Evolutionary conservation across 345 rosid species (phyloP), one percentile per base, ranked within the genome.

Genomic region (Salix dunnii): DNA sequence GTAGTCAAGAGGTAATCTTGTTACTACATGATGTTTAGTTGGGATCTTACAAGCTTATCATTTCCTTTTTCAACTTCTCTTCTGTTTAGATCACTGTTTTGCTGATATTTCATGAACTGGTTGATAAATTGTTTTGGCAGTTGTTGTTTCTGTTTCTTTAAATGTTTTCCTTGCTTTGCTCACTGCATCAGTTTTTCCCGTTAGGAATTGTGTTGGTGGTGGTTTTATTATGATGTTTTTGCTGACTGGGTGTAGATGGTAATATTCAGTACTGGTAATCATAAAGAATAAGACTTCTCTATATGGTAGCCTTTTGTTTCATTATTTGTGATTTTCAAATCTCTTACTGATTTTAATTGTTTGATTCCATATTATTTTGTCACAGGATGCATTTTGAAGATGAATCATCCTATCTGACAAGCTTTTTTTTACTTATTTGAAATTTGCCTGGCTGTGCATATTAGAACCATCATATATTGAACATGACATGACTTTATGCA

Each of bases 1-100:
- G 97, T 36, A 84, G 99, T 85, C 99, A 93, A 80, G 97, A 95
- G 97, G 97, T 95, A 90, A 49, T 49, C 38, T 7, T 25, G 25
- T 43, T 64, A 46, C 16, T 46, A 28, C 55, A 8, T 30, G 6
- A 11, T 66, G 13, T 17, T n/a, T 63, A 43, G 28, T 7, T 40
- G 21, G 16, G 28, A 4, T 10, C 70, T 27, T 42, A 23, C 27
- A 14, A 12, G 16, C 23, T 40, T 62, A 76, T 69, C 42, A 31
- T 0, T 21, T 31, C 40, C 0, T 20, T 21, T 36, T 42, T 42
- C 0, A 11, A 25, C 28, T 16, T 12, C 12, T 53, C 36, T 6
- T 49, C 46, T 25, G 53, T 33, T 23, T 49, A 51, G 48, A 30
- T 55, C 28, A 20, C 60, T 38, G 14, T 3, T 28, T 31, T 38